These are phyloP conservation scores for Coccinonectria pachysandricola DNA, from an alignment of 2,329 filamentous ascomycete genomes.

Conservation along the genomic window DNA sequence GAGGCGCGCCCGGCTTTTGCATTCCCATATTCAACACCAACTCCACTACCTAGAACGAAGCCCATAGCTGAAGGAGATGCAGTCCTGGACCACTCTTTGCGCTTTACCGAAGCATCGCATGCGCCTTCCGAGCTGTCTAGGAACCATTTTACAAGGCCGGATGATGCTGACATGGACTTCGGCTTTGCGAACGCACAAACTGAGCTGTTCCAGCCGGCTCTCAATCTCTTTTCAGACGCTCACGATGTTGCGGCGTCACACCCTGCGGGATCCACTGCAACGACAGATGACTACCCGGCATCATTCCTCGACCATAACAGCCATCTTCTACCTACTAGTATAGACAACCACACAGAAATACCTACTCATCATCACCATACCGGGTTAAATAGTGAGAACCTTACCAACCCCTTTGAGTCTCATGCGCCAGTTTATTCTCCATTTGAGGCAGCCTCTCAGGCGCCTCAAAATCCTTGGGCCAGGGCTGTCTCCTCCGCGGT, in stretches of 20 bases:
- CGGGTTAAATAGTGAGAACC: constrained; percentile 1
- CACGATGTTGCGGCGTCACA: constrained; percentile 3
- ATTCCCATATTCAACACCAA: constrained; percentile 15
- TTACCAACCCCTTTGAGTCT: constrained; percentile 6
- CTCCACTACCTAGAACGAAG: constrained; percentile 15
- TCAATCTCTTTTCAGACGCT: constrained; percentile 6
- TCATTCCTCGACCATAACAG: constrained; percentile 12
- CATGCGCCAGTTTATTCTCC: constrained; percentile 6
- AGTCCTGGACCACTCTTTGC: constrained; percentile 6
- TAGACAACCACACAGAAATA: constrained; percentile 6
- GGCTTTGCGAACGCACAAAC: constrained; percentile 10
- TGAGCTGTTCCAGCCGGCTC: constrained; percentile 8
- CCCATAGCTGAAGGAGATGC: constrained; percentile 5
- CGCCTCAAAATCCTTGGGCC: constrained; percentile 7
- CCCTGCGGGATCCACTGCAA: constrained; percentile 3
- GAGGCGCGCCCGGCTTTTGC: constrained; percentile 15
- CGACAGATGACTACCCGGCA: constrained; percentile 12
- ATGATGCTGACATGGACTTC: constrained; percentile 5
- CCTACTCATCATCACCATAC: constrained; percentile 4
- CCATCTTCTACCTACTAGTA: constrained; percentile 1
- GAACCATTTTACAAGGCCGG: background rate
- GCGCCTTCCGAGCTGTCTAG: background rate
- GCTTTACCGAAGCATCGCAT: constrained; percentile 4
- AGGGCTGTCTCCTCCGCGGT: constrained; percentile 3
- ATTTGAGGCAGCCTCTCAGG: constrained; percentile 4